Conservation (phyloP, 176 grass and related monocot species). For the Rhynchospora tenuis region DNA sequence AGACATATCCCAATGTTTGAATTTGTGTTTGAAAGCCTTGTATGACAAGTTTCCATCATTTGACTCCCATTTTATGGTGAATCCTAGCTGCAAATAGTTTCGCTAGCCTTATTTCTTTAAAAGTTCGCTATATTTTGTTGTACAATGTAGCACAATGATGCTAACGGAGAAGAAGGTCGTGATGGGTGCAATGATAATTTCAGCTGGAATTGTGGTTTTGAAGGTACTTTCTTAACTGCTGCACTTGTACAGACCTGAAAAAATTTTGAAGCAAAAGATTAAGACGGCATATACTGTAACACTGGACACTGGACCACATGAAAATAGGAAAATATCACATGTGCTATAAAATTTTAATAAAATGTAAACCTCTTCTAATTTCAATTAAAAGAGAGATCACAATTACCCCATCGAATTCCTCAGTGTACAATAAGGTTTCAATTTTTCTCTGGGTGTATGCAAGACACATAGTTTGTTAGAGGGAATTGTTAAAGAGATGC, state of each 20-base stretch:
- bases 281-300: neutral
- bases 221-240: conserved; percentile 58
- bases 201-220: conserved; percentile 97
- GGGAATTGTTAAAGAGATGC: neutral
- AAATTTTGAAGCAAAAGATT: neutral
- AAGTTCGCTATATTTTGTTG: conserved; percentile 20
- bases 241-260: neutral
- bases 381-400: neutral
- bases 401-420: neutral
- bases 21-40: neutral
- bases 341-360: neutral
- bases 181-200: conserved; percentile 93
- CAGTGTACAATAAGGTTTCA: neutral
- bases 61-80: neutral
- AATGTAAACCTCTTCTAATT: neutral
- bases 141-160: conserved; percentile 81
- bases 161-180: conserved; percentile 74
- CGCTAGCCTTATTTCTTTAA: neutral
- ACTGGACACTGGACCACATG: neutral
- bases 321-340: conserved; percentile 3
- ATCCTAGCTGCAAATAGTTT: neutral
- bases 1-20: neutral
- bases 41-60: neutral
- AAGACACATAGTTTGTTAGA: neutral
- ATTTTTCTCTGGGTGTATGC: too few relatives aligned